phyloP scores from a whole-genome alignment of 805 yeast species.

The Gaillardinia entomophila region DNA sequence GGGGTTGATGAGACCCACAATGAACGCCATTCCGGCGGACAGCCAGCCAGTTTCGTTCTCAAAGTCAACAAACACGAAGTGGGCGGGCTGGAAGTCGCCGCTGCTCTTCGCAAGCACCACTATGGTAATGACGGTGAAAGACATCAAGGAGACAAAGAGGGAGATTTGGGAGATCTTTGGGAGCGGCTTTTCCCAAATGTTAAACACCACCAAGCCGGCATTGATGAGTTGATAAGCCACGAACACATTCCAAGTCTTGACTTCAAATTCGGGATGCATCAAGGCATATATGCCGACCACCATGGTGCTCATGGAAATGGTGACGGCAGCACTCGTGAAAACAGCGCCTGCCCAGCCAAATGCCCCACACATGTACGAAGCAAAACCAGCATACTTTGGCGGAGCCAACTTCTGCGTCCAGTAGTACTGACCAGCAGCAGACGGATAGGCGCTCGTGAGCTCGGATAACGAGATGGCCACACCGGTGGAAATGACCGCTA shows the following conservation, averaged over 20 bases:
- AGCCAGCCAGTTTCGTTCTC: slow-evolving; percentile 58
- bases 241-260: slow-evolving; percentile 51
- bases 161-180: slow-evolving; percentile 48
- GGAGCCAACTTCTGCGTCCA: slow-evolving; percentile 57
- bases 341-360: slow-evolving; percentile 58
- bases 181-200: slow-evolving; percentile 45
- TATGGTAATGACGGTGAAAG: slow-evolving; percentile 50
- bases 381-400: slow-evolving; percentile 38
- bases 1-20: slow-evolving; percentile 67
- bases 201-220: slow-evolving; percentile 37
- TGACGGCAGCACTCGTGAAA: slow-evolving; percentile 59
- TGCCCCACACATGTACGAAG: slow-evolving; percentile 55
- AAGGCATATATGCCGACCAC: slow-evolving; percentile 47
- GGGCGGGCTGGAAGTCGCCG: slow-evolving; percentile 47
- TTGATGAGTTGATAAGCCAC: slow-evolving; percentile 45
- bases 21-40: slow-evolving; percentile 53
- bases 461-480: slow-evolving; percentile 49
- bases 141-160: slow-evolving; percentile 46
- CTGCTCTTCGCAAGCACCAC: slow-evolving; percentile 47
- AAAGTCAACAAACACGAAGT: slow-evolving; percentile 50
- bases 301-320: slow-evolving; percentile 47
- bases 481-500: slow-evolving; percentile 41
- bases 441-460: slow-evolving; percentile 47
- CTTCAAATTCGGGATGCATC: slow-evolving; percentile 25
- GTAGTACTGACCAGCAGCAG: slow-evolving; percentile 55